A percentile compares a stretch with the other conserved stretches of the same genome.
phyloP scores from a whole-genome alignment of 225 moss, liverwort and hornwort genomes.

The Anthoceros angustus region DNA sequence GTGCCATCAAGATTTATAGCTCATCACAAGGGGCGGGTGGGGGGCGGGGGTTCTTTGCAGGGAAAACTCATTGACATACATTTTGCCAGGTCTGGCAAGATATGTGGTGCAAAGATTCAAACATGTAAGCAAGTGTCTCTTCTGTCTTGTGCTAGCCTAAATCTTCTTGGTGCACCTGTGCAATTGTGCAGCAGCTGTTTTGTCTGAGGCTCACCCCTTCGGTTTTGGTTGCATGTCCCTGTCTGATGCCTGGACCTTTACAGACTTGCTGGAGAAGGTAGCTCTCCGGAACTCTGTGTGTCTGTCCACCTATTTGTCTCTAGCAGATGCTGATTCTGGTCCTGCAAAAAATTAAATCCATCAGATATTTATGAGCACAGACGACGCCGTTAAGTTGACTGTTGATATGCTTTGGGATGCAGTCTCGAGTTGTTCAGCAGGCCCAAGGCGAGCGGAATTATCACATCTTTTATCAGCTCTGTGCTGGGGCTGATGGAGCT shows the following conservation, averaged over 20 bases:
- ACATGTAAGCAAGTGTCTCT: conserved; percentile 49
- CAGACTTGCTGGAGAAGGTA: background rate
- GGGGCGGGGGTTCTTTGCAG: conserved; percentile 17
- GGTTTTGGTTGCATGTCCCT: background rate
- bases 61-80: conserved; percentile 97
- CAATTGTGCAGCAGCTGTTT: background rate
- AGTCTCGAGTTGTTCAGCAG: conserved; percentile 99
- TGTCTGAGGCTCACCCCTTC: conserved; percentile 3
- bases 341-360: background rate
- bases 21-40: background rate
- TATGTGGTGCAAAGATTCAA: conserved; percentile 95
- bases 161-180: background rate
- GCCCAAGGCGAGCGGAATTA: conserved; percentile 81
- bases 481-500: conserved; percentile 64
- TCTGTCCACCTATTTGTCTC: background rate
- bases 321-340: too few species aligned
- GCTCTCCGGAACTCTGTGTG: background rate
- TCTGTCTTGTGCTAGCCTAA: too few species aligned
- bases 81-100: conserved; percentile 76
- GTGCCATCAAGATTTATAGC: background rate
- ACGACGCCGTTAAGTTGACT: background rate
- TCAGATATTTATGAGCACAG: background rate
- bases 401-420: conserved; percentile 11
- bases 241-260: background rate
- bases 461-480: conserved; percentile 97